Percentiles rank a stretch among this genome's conserved stretches.
phyloP scores from a whole-genome alignment of 2,329 filamentous ascomycete genomes.

The Pseudogymnoascus sp. region DNA sequence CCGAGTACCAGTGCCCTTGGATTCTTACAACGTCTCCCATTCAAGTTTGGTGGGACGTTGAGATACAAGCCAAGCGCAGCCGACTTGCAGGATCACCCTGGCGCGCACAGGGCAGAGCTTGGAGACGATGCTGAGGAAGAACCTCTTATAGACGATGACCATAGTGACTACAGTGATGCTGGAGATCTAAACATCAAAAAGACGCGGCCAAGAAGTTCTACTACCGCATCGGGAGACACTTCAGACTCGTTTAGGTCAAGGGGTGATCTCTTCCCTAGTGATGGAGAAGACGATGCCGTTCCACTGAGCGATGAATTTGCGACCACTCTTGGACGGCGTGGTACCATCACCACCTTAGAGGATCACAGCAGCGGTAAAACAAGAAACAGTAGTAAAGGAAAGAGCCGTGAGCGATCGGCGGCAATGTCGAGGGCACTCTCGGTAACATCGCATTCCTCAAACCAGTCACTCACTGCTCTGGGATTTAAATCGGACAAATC shows the following conservation, averaged over 20 bases:
- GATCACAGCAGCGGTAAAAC: constrained; percentile 65
- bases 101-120: constrained; percentile 37
- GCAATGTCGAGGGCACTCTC: constrained; percentile 47
- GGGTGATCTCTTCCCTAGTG: constrained; percentile 85
- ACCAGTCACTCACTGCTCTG: constrained; percentile 18
- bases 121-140: constrained; percentile 52
- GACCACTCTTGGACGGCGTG: constrained; percentile 67
- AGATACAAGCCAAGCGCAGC: constrained; percentile 88
- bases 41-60: constrained; percentile 73
- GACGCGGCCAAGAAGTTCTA: constrained; percentile 64
- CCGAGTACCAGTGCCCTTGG: constrained; percentile 79
- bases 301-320: constrained; percentile 89
- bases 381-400: constrained; percentile 50
- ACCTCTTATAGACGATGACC: constrained; percentile 62
- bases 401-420: constrained; percentile 37
- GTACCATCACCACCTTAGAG: constrained; percentile 52
- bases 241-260: constrained; percentile 80
- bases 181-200: constrained; percentile 21
- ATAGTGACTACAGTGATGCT: constrained; percentile 35
- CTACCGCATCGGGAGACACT: constrained; percentile 71
- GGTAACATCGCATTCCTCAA: constrained; percentile 33
- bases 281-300: constrained; percentile 82
- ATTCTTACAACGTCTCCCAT: constrained; percentile 77
- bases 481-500: constrained; percentile 23
- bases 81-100: constrained; percentile 81